These are phyloP conservation scores for Wickerhamomyces strasburgensis DNA, from an alignment of 805 yeast species.

Conservation along the genomic window DNA sequence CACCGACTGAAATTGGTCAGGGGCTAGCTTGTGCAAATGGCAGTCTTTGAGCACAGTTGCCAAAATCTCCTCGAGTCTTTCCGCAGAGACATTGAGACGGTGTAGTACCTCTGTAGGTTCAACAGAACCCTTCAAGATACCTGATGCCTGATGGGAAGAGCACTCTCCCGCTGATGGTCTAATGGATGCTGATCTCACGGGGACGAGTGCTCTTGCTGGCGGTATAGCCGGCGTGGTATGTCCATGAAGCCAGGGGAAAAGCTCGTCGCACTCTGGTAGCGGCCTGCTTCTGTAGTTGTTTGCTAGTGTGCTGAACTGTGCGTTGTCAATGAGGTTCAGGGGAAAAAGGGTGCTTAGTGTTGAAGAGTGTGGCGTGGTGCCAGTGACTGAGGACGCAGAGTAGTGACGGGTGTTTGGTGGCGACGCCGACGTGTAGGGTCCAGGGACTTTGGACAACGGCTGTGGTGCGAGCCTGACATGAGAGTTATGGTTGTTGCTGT, in stretches of 20 bases:
- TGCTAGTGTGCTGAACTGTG: conserved; percentile 15
- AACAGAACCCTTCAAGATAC: conserved; percentile 50
- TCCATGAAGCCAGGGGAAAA: conserved; percentile 94
- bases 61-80: conserved; percentile 26
- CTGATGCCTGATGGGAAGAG: conserved; percentile 27
- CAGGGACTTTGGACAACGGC: not conserved
- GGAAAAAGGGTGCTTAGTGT: conserved; percentile 16
- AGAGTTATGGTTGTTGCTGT: too few species aligned
- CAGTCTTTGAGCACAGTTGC: conserved; percentile 21
- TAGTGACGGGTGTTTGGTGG: conserved; percentile 8
- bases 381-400: conserved; percentile 9
- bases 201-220: conserved; percentile 18
- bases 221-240: conserved; percentile 19
- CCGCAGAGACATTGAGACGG: conserved; percentile 39
- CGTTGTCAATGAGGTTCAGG: conserved; percentile 17
- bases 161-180: conserved; percentile 20
- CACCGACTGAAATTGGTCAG: conserved; percentile 4
- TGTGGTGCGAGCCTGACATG: too few species aligned
- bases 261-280: conserved; percentile 57
- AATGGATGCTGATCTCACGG: conserved; percentile 25
- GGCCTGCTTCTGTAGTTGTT: conserved; percentile 25
- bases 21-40: conserved; percentile 11
- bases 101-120: conserved; percentile 49
- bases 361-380: conserved; percentile 15
- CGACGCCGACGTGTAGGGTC: not conserved